These are phyloP conservation scores for Epicoccum nigrum DNA, from an alignment of 2,329 filamentous ascomycete species.

Conservation along the genomic window DNA sequence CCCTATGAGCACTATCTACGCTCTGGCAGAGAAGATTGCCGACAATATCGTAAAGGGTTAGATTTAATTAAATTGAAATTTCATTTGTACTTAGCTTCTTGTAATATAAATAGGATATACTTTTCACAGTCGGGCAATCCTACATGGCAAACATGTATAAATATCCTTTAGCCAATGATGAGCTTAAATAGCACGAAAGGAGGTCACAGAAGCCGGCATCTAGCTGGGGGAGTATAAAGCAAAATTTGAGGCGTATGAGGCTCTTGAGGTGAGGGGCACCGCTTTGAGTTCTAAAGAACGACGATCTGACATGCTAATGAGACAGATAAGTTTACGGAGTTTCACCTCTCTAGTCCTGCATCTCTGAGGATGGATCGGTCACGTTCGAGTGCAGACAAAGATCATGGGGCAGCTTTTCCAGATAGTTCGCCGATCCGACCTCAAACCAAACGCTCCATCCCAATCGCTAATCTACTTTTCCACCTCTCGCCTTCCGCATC, in stretches of 20 bases:
- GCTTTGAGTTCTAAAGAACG: too few species aligned
- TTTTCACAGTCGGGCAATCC: not conserved
- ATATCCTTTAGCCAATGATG: not conserved
- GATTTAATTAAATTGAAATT: not conserved
- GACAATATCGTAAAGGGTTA: not conserved
- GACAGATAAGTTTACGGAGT: too few species aligned
- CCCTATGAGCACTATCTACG: slow-evolving; percentile 36
- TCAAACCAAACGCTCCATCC: not conserved
- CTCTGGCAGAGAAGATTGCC: slow-evolving; percentile 38
- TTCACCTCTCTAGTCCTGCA: too few species aligned
- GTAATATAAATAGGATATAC: not conserved
- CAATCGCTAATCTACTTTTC: not conserved
- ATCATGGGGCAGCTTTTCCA: too few species aligned
- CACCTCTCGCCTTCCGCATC: not conserved
- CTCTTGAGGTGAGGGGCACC: too few species aligned
- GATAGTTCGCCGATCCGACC: too few species aligned
- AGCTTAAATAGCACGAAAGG: not conserved
- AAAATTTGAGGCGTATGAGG: too few species aligned
- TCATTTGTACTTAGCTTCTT: not conserved
- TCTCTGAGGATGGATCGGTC: too few species aligned
- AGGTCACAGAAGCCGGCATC: too few species aligned
- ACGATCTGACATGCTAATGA: too few species aligned
- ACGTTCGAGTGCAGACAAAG: too few species aligned
- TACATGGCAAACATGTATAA: not conserved
- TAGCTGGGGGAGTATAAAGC: too few species aligned